phyloP scores from a whole-genome alignment of 345 rosid genomes.

The Durio zibethinus region DNA sequence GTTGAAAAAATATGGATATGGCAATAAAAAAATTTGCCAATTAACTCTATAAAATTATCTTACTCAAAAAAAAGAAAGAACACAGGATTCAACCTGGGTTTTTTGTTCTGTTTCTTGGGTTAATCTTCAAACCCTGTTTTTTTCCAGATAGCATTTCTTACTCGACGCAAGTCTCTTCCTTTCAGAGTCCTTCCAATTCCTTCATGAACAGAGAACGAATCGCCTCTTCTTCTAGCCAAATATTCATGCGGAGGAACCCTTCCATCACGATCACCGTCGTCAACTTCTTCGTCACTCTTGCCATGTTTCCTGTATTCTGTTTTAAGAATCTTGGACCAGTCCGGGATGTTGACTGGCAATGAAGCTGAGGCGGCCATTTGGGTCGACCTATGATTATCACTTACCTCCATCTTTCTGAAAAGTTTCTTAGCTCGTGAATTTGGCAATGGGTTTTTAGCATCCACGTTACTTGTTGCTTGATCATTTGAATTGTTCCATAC shows the following conservation, averaged over 20 bases:
- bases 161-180: conserved; percentile 55
- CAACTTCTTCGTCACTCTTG: conserved; percentile 29
- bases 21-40: conserved; percentile 6
- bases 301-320: conserved; percentile 35
- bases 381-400: conserved; percentile 3
- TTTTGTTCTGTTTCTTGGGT: background rate
- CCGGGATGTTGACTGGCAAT: conserved; percentile 68
- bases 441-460: conserved; percentile 36
- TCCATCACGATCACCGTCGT: conserved; percentile 15
- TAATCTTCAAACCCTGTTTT: conserved; percentile 59
- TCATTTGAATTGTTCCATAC: conserved; percentile 26
- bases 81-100: background rate
- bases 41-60: background rate
- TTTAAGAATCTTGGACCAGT: conserved; percentile 74
- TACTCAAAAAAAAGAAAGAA: background rate
- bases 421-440: conserved; percentile 32
- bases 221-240: conserved; percentile 54
- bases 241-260: conserved; percentile 63
- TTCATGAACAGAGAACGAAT: conserved; percentile 49
- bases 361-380: conserved; percentile 37
- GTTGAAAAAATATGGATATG: background rate
- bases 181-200: conserved; percentile 57
- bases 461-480: conserved; percentile 18
- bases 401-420: conserved; percentile 25
- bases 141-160: conserved; percentile 64